Evolutionary conservation across 371 early-diverging fungal species (phyloP).

Genomic region (Mortierella polycephala): DNA sequence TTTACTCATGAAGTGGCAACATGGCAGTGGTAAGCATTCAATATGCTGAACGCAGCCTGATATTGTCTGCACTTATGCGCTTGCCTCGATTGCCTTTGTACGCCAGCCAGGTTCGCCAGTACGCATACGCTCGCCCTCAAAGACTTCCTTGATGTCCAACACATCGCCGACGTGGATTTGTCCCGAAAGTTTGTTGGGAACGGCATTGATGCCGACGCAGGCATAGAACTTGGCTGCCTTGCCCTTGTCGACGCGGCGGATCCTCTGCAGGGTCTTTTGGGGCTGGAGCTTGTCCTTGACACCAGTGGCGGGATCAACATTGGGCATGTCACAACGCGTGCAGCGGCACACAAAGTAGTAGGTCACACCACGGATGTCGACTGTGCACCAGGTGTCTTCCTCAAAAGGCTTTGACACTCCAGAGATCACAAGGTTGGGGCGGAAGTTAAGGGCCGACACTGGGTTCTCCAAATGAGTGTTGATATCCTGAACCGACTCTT

Average conservation of each 20-base stretch:
- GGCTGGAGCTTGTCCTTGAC: slow-evolving; percentile 54
- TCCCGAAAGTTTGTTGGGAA: slow-evolving; percentile 35
- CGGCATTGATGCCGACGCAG: slow-evolving; percentile 53
- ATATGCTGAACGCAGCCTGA: no score
- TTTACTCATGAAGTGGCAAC: no score
- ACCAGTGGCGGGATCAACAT: slow-evolving; percentile 57
- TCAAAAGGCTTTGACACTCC: slow-evolving; percentile 55
- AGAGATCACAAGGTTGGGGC: slow-evolving; percentile 57
- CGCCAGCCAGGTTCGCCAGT: slow-evolving; percentile 40
- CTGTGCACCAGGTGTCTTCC: slow-evolving; percentile 56
- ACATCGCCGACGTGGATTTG: slow-evolving; percentile 27
- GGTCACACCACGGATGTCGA: slow-evolving; percentile 43
- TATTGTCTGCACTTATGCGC: slow-evolving; percentile 12
- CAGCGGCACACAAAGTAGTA: slow-evolving; percentile 54
- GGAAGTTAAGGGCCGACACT: slow-evolving; percentile 51
- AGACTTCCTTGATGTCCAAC: slow-evolving; percentile 37
- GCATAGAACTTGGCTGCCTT: slow-evolving; percentile 51
- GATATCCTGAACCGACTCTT: slow-evolving; percentile 54
- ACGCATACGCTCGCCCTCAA: slow-evolving; percentile 45
- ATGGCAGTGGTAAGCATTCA: no score
- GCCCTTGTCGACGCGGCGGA: slow-evolving; percentile 54
- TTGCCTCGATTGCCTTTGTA: slow-evolving; percentile 32
- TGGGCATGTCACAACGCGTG: slow-evolving; percentile 56
- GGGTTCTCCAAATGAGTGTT: slow-evolving; percentile 48
- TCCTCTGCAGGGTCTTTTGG: slow-evolving; percentile 56